phyloP scores from a whole-genome alignment of 2,329 filamentous ascomycete genomes.

The Tolypocladium paradoxum region DNA sequence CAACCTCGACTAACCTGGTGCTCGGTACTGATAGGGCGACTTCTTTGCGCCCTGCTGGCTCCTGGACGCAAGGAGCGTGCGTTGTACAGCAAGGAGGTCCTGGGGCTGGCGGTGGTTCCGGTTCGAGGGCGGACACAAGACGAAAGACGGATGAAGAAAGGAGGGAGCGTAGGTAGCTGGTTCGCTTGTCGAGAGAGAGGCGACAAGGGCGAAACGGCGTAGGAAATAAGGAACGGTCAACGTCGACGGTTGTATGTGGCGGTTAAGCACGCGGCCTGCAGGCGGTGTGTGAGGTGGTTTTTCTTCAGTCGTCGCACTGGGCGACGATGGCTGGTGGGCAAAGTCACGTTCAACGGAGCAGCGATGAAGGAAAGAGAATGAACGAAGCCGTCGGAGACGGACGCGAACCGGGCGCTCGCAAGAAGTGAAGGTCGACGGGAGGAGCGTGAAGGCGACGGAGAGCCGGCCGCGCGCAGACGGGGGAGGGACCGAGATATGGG shows the following conservation, averaged over 20 bases:
- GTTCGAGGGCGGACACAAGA: background rate
- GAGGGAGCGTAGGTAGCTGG: background rate
- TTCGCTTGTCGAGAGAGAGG: background rate
- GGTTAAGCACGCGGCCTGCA: background rate
- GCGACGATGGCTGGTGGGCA: background rate
- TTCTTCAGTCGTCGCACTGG: background rate
- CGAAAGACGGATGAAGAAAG: background rate
- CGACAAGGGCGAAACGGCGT: background rate
- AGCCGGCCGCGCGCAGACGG: background rate
- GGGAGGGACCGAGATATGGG: background rate
- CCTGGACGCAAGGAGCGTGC: background rate
- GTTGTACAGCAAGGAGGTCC: background rate
- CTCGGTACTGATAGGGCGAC: background rate
- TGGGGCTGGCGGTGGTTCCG: background rate
- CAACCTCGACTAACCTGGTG: background rate
- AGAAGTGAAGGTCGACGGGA: background rate
- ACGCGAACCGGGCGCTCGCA: background rate
- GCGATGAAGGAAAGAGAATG: background rate
- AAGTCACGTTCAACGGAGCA: background rate
- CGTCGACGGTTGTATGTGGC: conserved; percentile 10
- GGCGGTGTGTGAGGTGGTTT: background rate
- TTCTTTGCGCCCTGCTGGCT: background rate
- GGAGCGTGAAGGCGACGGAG: background rate
- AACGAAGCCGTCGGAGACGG: background rate
- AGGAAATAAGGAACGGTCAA: conserved; percentile 16